Evolutionary conservation across 352 stramenopile species (phyloP), one percentile per base, ranked within the genome.

Genomic region (Pythium phragmitis): DNA sequence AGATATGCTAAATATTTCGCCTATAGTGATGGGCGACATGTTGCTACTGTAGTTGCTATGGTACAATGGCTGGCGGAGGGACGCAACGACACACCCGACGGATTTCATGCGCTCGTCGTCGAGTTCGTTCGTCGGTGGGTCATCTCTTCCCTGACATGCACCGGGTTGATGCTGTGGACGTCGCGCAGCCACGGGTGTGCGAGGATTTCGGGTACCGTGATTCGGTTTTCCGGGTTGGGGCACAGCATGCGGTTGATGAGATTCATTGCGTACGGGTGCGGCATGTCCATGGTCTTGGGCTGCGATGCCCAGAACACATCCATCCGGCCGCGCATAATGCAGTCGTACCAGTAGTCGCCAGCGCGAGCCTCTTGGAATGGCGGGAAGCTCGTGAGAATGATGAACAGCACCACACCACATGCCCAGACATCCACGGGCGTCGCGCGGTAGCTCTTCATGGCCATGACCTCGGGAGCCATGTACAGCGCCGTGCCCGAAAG

Each of bases 381-480:
- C 28, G 90, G 89, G 62, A 94, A 83, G 41, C 89, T 87, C 51
- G 89, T 94, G 30, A 97, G 67, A 60, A 98, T 76, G 68, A 97
- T 96, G 70, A 97, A 98, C 9, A 97, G 70, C 60, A 97, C 89
- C 26, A 97, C 88, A 49, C 89, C 91, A 2, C 84, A 77, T 0
- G 86, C 92, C 90, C 91, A 98, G 16, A 96, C 79, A 69, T 98
- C 91, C 26, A 92, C 82, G 0, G 88, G 76, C n/a, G 79, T 82
- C 30, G 75, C 82, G 48, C 91, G 85, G 68, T 93, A 96, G 43
- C 63, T 62, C 34, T 69, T 72, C 57, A 75, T 69, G 16, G 58
- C 65, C 41, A 73, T 69, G 55, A 97, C 79, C 70, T 98, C 90
- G 4, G 90, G 91, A 7, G 89, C 89, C 87, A 97, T 95, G 73